These are phyloP conservation scores for Penicillium taxi DNA, from an alignment of 495 filamentous ascomycete genomes.

Conservation along the genomic window DNA sequence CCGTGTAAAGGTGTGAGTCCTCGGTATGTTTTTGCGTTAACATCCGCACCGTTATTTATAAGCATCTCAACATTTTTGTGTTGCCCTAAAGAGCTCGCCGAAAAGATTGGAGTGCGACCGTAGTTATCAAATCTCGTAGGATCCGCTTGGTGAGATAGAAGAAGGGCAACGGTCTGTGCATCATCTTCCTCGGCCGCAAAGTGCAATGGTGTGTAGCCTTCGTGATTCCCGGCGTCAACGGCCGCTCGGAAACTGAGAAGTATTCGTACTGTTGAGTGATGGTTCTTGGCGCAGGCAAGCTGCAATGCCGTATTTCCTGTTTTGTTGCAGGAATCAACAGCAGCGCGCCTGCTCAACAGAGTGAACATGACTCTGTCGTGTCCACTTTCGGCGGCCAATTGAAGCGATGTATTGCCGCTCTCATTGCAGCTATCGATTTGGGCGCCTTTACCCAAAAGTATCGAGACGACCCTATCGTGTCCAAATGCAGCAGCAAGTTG, in stretches of 20 bases:
- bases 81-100: conserved; percentile 11
- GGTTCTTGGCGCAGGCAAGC: conserved; percentile 21
- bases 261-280: conserved; percentile 29
- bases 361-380: conserved; percentile 25
- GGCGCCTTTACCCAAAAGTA: conserved; percentile 19
- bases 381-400: conserved; percentile 20
- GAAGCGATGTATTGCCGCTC: conserved; percentile 26
- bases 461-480: conserved; percentile 23
- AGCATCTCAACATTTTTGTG: conserved; percentile 19
- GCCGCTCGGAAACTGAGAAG: conserved; percentile 17
- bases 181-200: conserved; percentile 26
- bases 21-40: conserved; percentile 22
- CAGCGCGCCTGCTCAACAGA: conserved; percentile 24
- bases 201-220: conserved; percentile 28
- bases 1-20: conserved; percentile 35
- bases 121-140: conserved; percentile 11
- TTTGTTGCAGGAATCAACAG: conserved; percentile 15
- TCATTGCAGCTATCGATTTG: conserved; percentile 25
- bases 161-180: conserved; percentile 18
- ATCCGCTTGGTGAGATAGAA: conserved; percentile 18
- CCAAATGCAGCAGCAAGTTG: conserved; percentile 25
- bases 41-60: conserved; percentile 23
- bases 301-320: conserved; percentile 27
- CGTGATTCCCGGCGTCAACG: conserved; percentile 24
- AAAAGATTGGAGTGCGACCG: conserved; percentile 23